Evolutionary conservation across 371 early-diverging fungal genomes (phyloP), one percentile per base, ranked within the genome.

Genomic region (Rhizomucor pusillus): DNA sequence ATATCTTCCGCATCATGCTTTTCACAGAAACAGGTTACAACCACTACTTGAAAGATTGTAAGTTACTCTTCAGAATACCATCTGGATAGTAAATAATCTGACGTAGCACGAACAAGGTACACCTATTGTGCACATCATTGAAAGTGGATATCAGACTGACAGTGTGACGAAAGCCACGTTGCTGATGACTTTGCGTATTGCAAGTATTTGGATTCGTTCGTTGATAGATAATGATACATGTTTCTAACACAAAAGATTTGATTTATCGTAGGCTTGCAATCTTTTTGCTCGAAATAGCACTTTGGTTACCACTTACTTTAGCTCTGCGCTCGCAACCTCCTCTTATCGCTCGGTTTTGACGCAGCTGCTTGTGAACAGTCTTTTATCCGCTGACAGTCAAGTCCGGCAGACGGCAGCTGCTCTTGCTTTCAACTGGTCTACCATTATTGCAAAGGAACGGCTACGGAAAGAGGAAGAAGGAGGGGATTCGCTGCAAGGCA

Each of bases 361-460:
- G 0, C 81, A 81, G 18, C 60, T 88, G 0, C 54, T 89, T 11
- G 70, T 90, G 29, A 77, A 77, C 10, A 77, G 78, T 7, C 66
- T 90, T 7, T 62, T 90, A 11, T 76, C 82, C 0, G 29, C 71
- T 7, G 82, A 86, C n/a, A 50, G 60, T 3, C 63, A 73, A 18
- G 78, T 89, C 0, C 74, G 87, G 10, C 85, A 85, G 57, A 73
- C 79, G 7, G 87, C 89, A 0, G 83, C 88, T 0, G 77, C 86
- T 1, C 63, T 90, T 23, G 88, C 84, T 0, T 90, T 83, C 57
- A 85, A 91, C 45, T 78, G 84, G 61, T 69, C 81, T 0, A 74
- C 75, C 36, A 67, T 69, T 35, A 56, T 83, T 13, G 75, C 80
- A 2, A 56, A 54, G 18, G 77, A 78, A 40, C 69, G 74, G n/a